Evolutionary conservation across 2,329 filamentous ascomycete genomes (phyloP), one percentile per base, ranked within the genome.

Genomic region (Xylariaceae sp.): DNA sequence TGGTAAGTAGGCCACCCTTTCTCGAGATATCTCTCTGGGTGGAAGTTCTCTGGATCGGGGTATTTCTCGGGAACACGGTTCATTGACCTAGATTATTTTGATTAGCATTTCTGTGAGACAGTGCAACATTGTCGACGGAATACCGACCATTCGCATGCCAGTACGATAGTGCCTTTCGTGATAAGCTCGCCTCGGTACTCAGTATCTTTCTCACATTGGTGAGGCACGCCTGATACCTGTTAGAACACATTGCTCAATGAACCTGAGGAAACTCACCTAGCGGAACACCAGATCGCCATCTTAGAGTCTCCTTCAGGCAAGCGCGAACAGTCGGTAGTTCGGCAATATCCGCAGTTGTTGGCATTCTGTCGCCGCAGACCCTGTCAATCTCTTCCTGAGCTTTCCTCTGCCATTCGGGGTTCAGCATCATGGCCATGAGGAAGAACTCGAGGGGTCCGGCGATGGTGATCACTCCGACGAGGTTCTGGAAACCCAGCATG

Each of bases 1-100:
- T 82, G 76, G 63, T 76, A 84, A 0, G 80, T 81, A 1, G 81
- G 81, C 71, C 74, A 85, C 16, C 64, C 65, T n/a, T 74, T 62
- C 49, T 81, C 74, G 9, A 85, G 69, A 67, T 77, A 85, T 30
- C 81, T 72, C 50, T 82, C 79, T 0, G 81, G 80, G 19, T 69
- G 73, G 63, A 73, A 85, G 49, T 63, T 71, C 36, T 85, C 78
- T n/a, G 78, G 75, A 52, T 83, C 75, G 2, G 79, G 79, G 53
- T 85, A 85, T 41, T 71, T 74, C 28, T 62, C 63, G 2, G 73
- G 68, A 47, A 83, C 77, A 33, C 78, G 74, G 56, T 78, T 74
- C 56, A 82, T 74, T 34, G 69, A 69, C 69, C 73, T 78, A 13
- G 13, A 37, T 7, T 3, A 38, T n/a, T n/a, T n/a, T n/a, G n/a